phyloP scores from a whole-genome alignment of 805 yeast genomes.

The Spathaspora arborariae region DNA sequence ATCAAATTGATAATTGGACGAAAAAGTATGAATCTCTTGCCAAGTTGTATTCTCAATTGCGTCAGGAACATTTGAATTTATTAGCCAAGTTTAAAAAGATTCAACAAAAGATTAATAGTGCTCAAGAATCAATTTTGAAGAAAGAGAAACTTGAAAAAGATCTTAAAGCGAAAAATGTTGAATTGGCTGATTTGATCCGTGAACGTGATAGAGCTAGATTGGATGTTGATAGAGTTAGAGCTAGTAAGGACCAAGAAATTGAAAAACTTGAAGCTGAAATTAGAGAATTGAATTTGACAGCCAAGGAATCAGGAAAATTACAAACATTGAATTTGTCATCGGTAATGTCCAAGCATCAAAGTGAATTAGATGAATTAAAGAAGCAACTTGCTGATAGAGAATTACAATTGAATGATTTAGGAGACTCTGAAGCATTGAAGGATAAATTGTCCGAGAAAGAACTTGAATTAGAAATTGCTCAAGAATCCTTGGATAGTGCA shows the following conservation, averaged over 20 bases:
- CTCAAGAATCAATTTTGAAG: slow-evolving; percentile 84
- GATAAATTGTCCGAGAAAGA: slow-evolving; percentile 60
- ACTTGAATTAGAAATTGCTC: slow-evolving; percentile 72
- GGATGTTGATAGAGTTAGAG: slow-evolving; percentile 69
- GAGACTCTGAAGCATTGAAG: slow-evolving; percentile 34
- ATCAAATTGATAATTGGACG: slow-evolving; percentile 75
- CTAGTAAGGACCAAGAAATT: slow-evolving; percentile 59
- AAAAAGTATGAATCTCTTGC: slow-evolving; percentile 87
- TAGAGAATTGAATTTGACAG: slow-evolving; percentile 54
- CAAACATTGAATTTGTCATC: slow-evolving; percentile 62
- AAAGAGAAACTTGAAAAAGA: slow-evolving; percentile 81
- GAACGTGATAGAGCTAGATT: slow-evolving; percentile 87
- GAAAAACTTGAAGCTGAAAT: slow-evolving; percentile 64
- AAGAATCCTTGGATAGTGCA: slow-evolving; percentile 76
- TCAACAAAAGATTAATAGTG: slow-evolving; percentile 82
- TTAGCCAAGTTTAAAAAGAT: slow-evolving; percentile 73
- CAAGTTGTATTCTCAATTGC: slow-evolving; percentile 80
- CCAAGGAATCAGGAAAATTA: slow-evolving; percentile 56
- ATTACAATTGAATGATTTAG: slow-evolving; percentile 8
- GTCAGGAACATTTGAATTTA: slow-evolving; percentile 85
- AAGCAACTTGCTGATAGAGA: slow-evolving; percentile 36
- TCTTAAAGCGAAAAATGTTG: slow-evolving; percentile 78
- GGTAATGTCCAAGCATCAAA: slow-evolving; percentile 58
- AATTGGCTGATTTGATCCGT: slow-evolving; percentile 81
- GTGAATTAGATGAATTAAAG: slow-evolving; percentile 54